Evolutionary conservation across 768 basidiomycete species (phyloP).

Genomic region (Lactarius hengduanensis): DNA sequence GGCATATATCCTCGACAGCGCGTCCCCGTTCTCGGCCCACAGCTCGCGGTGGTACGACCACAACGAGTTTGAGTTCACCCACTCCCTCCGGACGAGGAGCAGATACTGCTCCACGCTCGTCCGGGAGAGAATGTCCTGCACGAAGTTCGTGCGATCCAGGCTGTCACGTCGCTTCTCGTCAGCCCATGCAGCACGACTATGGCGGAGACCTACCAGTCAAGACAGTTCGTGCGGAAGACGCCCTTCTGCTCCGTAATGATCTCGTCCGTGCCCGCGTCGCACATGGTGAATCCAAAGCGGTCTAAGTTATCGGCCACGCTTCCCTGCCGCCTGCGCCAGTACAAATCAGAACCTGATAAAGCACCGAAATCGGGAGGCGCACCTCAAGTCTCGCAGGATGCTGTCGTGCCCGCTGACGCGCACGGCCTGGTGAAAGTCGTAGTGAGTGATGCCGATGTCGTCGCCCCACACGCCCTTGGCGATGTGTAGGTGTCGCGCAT

Average conservation of each 20-base stretch:
- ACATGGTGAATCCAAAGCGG: slow-evolving; percentile 83
- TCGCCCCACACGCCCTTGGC: slow-evolving; percentile 63
- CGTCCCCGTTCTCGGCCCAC: slow-evolving; percentile 97
- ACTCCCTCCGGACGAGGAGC: slow-evolving; percentile 70
- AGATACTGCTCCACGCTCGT: slow-evolving; percentile 82
- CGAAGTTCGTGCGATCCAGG: slow-evolving; percentile 95
- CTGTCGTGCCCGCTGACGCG: slow-evolving; percentile 83
- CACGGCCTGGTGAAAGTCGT: slow-evolving; percentile 91
- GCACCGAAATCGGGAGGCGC: not conserved
- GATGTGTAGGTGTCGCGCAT: slow-evolving; percentile 73
- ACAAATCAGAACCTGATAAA: not conserved
- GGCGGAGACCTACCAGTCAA: slow-evolving; percentile 69
- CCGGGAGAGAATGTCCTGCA: slow-evolving; percentile 91
- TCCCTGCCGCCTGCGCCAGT: slow-evolving; percentile 52
- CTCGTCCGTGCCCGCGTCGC: slow-evolving; percentile 61
- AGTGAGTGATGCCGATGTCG: slow-evolving; percentile 77
- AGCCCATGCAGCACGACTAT: not conserved
- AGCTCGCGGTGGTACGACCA: slow-evolving; percentile 90
- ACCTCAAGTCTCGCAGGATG: slow-evolving; percentile 73
- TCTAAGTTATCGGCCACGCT: slow-evolving; percentile 63
- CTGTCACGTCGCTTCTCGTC: slow-evolving; percentile 40
- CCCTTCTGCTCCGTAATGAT: slow-evolving; percentile 88
- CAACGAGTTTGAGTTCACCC: slow-evolving; percentile 62
- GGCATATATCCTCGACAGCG: slow-evolving; percentile 90
- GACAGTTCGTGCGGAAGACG: slow-evolving; percentile 90